Base-by-base conservation (phyloP, 345 rosid species). In the Crucihimalaya himalaica region DNA sequence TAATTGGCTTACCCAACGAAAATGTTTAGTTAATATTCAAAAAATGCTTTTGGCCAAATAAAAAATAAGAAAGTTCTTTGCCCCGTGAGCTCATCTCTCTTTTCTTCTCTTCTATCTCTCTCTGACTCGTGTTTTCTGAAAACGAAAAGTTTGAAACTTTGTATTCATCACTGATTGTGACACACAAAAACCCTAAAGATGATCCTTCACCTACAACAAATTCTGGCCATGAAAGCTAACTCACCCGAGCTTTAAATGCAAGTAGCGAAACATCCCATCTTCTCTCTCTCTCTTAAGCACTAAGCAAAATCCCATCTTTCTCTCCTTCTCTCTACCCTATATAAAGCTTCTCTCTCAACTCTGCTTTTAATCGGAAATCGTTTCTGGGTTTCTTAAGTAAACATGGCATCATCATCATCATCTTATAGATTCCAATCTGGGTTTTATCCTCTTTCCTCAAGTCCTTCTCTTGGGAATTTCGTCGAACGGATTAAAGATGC, bases 401-500 rank as follows among this genome's bases (percentile, higher is more conserved):
- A 2, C 25, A 23, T 23, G 25, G 25, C 25, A 23, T 23, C 25
- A 23, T 28, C 25, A 23, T 23, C 25, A 23, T 28, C 31, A 15
- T 48, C 54, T 50, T 19, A 16, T n/a, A 2, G 31, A 69, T 74
- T 15, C 86, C 88, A 85, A 78, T 79, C 80, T 79, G 86, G 84
- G 68, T 82, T 81, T 74, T 78, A 72, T 29, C 62, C 74, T 76
- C 29, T 75, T 45, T 81, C 88, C 15, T 68, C 83, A 0, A 63
- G 79, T 60, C 72, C 85, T 62, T 68, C 60, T 45, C 70, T 80
- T 20, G 88, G 93, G 34, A 80, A 82, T 79, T 75, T 84, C 71
- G 68, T 87, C 53, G 88, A 86, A 10, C 86, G 86, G 83, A 84
- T 88, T 43, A 86, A 81, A 69, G 84, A 86, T 52, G 82, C 84